phyloP scores from a whole-genome alignment of 164 flowering plant species.

The Vitis amurensis region DNA sequence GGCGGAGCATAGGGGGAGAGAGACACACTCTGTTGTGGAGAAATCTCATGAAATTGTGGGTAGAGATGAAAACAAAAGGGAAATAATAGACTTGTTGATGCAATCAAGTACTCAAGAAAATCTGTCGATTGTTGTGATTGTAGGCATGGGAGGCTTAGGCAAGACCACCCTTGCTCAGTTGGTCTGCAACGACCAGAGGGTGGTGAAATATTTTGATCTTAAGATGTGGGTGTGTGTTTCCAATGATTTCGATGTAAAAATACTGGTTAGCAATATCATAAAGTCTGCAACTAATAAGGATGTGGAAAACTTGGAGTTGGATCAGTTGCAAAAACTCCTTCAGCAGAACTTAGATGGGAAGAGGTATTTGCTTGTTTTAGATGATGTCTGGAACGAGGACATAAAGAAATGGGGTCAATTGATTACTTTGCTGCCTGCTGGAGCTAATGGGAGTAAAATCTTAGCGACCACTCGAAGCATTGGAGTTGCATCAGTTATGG shows the following conservation, averaged over 20 bases:
- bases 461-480: background rate
- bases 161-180: background rate
- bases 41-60: background rate
- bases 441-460: background rate
- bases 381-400: constrained; percentile 3
- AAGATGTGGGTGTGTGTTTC: constrained; percentile 1
- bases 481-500: background rate
- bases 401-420: background rate
- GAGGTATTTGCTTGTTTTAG: background rate
- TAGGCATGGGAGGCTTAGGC: background rate
- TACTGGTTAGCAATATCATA: background rate
- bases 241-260: background rate
- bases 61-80: background rate
- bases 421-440: background rate
- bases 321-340: background rate
- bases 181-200: background rate
- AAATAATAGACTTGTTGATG: background rate
- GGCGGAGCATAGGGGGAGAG: background rate
- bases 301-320: background rate
- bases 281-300: background rate
- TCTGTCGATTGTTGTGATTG: background rate
- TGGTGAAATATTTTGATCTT: background rate
- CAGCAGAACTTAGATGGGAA: background rate
- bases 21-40: background rate
- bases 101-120: background rate